Evolutionary conservation across 2,329 filamentous ascomycete genomes (phyloP).

Genomic region (Fusarium sp.): DNA sequence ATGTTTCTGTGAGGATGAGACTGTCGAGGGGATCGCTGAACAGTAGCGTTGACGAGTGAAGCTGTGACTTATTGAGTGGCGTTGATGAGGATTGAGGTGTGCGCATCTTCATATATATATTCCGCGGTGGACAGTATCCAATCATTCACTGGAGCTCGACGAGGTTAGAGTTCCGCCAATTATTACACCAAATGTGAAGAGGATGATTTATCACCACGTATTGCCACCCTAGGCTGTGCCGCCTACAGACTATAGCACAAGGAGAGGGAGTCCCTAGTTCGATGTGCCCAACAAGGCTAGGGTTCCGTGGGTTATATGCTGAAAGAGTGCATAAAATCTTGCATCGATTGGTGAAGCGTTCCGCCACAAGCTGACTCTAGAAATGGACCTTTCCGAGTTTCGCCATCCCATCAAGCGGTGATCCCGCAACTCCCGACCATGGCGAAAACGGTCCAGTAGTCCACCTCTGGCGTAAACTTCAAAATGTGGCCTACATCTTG

Average conservation of each 20-base stretch:
- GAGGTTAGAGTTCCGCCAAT: background rate
- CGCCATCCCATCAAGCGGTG: background rate
- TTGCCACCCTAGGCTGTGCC: background rate
- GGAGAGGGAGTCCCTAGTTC: too few relatives aligned
- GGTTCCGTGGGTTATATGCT: background rate
- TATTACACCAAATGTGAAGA: background rate
- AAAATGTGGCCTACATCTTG: background rate
- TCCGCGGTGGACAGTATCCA: accelerated
- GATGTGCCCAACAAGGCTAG: background rate
- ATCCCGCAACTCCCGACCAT: background rate
- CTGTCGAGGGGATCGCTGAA: background rate
- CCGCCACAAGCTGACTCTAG: too few relatives aligned
- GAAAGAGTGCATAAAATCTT: background rate
- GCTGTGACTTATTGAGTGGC: background rate
- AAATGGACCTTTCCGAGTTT: too few relatives aligned
- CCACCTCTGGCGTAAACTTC: background rate
- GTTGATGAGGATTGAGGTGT: accelerated
- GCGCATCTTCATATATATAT: background rate
- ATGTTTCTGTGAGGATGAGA: background rate
- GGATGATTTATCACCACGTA: background rate
- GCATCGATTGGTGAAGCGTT: too few relatives aligned
- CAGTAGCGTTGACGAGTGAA: background rate
- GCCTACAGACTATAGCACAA: background rate
- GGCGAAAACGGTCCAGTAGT: background rate
- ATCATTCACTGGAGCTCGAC: background rate